These are phyloP conservation scores for Eucalyptus cloeziana DNA, from an alignment of 345 rosid genomes.

Conservation along the genomic window DNA sequence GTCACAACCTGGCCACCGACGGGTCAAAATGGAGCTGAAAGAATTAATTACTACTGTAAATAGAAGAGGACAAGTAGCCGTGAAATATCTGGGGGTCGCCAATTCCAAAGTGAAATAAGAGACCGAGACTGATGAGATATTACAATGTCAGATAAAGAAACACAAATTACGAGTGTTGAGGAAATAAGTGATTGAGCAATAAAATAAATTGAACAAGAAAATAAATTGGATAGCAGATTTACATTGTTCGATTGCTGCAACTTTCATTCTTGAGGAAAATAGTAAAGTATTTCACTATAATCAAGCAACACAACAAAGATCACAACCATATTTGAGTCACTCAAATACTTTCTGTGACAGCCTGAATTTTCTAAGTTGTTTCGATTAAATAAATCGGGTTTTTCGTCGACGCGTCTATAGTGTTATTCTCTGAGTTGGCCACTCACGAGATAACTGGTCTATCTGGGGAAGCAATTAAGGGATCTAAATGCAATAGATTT, in stretches of 20 bases:
- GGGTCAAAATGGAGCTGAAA: neutral
- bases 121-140: neutral
- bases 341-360: rapidly evolving
- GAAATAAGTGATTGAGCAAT: neutral
- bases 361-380: too few species aligned
- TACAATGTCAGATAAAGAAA: neutral
- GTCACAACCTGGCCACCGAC: neutral
- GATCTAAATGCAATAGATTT: too few species aligned
- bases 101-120: neutral
- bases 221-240: rapidly evolving
- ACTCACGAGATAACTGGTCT: too few species aligned
- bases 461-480: too few species aligned
- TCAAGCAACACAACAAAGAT: neutral
- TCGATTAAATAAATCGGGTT: too few species aligned
- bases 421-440: too few species aligned
- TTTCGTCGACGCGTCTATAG: too few species aligned
- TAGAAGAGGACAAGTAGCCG: neutral
- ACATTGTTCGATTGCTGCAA: rapidly evolving
- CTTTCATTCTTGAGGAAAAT: rapidly evolving
- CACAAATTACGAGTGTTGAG: neutral
- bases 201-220: neutral
- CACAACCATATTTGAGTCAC: neutral
- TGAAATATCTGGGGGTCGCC: neutral
- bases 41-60: neutral
- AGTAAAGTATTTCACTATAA: rapidly evolving